Evolutionary conservation across 2,329 filamentous ascomycete species (phyloP).

Genomic region (Hypoxylon sp.): DNA sequence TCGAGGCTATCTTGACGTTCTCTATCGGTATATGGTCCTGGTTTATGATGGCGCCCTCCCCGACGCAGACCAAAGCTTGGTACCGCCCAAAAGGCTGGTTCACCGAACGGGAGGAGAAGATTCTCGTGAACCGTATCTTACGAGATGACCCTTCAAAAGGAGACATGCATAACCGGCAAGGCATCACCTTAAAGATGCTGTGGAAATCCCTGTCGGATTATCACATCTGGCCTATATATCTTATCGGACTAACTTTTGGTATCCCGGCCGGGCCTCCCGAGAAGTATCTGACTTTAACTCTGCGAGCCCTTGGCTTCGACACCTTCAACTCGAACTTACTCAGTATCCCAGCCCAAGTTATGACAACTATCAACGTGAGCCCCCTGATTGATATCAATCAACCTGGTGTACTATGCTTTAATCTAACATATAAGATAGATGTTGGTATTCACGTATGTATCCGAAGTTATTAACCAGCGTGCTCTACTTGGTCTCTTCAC

Average conservation of each 20-base stretch:
- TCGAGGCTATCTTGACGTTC: constrained; percentile 65
- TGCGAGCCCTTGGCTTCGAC: constrained; percentile 62
- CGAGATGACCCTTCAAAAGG: constrained; percentile 74
- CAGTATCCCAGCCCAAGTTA: constrained; percentile 60
- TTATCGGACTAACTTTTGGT: constrained; percentile 64
- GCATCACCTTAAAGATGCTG: constrained; percentile 61
- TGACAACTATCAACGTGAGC: constrained; percentile 36
- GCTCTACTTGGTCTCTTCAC: constrained; percentile 52
- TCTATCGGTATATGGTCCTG: constrained; percentile 61
- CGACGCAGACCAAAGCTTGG: constrained; percentile 67
- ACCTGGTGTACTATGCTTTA: constrained; percentile 22
- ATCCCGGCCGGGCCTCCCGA: constrained; percentile 60
- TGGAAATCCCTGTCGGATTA: constrained; percentile 70
- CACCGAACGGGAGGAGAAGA: constrained; percentile 71
- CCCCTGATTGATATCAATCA: not conserved
- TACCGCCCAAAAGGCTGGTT: constrained; percentile 75
- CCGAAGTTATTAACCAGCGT: constrained; percentile 53
- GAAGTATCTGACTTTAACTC: constrained; percentile 64
- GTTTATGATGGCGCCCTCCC: constrained; percentile 63
- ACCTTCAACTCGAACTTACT: constrained; percentile 66
- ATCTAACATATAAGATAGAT: constrained; percentile 19
- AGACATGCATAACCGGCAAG: constrained; percentile 73
- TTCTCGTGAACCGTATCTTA: constrained; percentile 72
- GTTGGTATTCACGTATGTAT: constrained; percentile 52
- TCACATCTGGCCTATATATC: constrained; percentile 72